Evolutionary conservation across 192 early-diverging fungal species (phyloP).

Genomic region (Coemansia sp.): DNA sequence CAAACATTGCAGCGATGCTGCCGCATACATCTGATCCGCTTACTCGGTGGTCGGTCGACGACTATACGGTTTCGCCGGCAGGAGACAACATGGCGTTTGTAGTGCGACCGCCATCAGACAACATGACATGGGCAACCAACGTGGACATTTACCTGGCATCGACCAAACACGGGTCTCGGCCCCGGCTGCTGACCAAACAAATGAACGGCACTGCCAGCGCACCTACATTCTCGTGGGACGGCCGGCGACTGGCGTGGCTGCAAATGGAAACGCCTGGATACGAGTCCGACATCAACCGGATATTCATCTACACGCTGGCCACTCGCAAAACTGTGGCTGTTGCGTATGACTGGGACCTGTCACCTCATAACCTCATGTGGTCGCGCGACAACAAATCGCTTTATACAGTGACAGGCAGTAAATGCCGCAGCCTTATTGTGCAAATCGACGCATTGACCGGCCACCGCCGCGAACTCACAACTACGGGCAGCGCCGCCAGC

Average conservation of each 20-base stretch:
- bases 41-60: conserved; percentile 53
- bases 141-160: conserved; percentile 63
- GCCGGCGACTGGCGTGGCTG: conserved; percentile 66
- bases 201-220: conserved; percentile 57
- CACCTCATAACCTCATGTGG: conserved; percentile 60
- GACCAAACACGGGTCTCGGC: conserved; percentile 28
- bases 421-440: conserved; percentile 56
- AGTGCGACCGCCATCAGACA: conserved; percentile 54
- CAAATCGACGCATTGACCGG: conserved; percentile 20
- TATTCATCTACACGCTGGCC: conserved; percentile 54
- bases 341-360: conserved; percentile 58
- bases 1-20: conserved; percentile 25
- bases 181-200: conserved; percentile 48
- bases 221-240: conserved; percentile 67
- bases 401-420: conserved; percentile 59
- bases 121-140: conserved; percentile 71
- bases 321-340: conserved; percentile 29
- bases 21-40: conserved; percentile 57
- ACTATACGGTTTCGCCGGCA: conserved; percentile 62
- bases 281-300: conserved; percentile 73
- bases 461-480: conserved; percentile 40
- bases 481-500: conserved; percentile 18
- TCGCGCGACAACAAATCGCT: conserved; percentile 57
- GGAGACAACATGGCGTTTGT: conserved; percentile 68
- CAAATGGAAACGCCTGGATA: conserved; percentile 75